Evolutionary conservation across 1,284 basidiomycete species (phyloP), one percentile per base, ranked within the genome.

Genomic region (Leccinum glutinopallens): DNA sequence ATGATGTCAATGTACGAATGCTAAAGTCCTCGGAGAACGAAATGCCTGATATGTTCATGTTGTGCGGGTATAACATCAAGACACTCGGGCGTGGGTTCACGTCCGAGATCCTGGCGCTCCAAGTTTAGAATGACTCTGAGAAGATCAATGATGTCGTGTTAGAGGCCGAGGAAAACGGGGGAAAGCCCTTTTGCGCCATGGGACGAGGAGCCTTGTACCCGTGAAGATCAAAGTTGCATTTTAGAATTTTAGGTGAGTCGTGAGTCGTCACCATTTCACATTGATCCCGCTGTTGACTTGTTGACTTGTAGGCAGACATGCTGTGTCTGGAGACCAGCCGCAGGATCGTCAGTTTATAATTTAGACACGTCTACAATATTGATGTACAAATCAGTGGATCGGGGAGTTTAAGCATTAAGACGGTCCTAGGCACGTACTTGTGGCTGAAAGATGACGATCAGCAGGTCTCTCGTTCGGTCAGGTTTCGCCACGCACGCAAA

Each of bases 1-100:
- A 17, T 29, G 53, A 39, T 46, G 39, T 19, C 22, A 8, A 3
- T 4, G 22, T 15, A 25, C 13, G 22, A 51, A 13, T 15, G 13
- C 49, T 15, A 15, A 59, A 29, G 43, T 69, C 69, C 69, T 71
- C 70, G 69, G 70, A 66, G 63, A 51, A 66, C n/a, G 5, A 25
- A 32, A 49, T 6, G 35, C 15, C 22, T 29, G 53, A 33, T 29
- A 29, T 67, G 51, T 67, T 63, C 43, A 22, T 25, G 54, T 51
- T 25, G 41, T 35, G 3, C 17, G 32, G 19, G 19, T 22, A 33
- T 37, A 51, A 25, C 58, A 43, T 39, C 37, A 63, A 59, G 59
- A 39, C 7, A 25, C 43, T 60, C 35, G 53, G 17, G 17, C 39
- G 32, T 49, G 58, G 51, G n/a, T 7, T 15, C 58, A 60, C 33